phyloP scores from a whole-genome alignment of 495 filamentous ascomycete species.

The Hypoxylon cercidicola region DNA sequence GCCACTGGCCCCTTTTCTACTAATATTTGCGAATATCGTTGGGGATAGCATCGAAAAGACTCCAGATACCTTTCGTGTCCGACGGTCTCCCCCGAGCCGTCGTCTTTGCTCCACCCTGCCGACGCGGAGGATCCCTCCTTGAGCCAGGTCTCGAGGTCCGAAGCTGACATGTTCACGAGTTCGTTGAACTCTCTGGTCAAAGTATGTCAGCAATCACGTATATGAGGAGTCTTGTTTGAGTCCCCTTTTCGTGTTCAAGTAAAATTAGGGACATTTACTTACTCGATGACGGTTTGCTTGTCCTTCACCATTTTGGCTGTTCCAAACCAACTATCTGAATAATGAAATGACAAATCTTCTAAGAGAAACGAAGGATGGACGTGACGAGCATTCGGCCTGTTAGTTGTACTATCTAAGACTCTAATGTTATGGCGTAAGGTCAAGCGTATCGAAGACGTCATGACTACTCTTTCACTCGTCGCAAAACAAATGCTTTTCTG shows the following conservation, averaged over 20 bases:
- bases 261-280: conserved; percentile 11
- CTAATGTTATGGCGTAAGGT: conserved; percentile 9
- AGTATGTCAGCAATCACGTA: conserved; percentile 1
- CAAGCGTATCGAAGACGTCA: conserved; percentile 38
- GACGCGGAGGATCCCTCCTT: conserved; percentile 61
- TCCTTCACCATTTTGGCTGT: conserved; percentile 66
- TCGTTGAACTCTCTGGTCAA: conserved; percentile 71
- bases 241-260: neutral
- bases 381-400: neutral
- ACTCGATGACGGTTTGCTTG: conserved; percentile 66
- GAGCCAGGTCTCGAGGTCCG: conserved; percentile 71
- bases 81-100: conserved; percentile 69
- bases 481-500: conserved; percentile 13
- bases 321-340: conserved; percentile 1
- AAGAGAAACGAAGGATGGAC: neutral
- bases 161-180: conserved; percentile 72
- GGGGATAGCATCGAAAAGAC: neutral
- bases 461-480: conserved; percentile 19
- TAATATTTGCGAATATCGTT: neutral
- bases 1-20: neutral
- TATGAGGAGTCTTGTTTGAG: too few relatives aligned
- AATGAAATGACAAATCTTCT: neutral
- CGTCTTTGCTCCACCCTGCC: conserved; percentile 67
- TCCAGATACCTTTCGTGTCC: conserved; percentile 68
- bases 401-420: neutral